Evolutionary conservation across 2,329 filamentous ascomycete genomes (phyloP).

Genomic region (Colletotrichum simmondsii): DNA sequence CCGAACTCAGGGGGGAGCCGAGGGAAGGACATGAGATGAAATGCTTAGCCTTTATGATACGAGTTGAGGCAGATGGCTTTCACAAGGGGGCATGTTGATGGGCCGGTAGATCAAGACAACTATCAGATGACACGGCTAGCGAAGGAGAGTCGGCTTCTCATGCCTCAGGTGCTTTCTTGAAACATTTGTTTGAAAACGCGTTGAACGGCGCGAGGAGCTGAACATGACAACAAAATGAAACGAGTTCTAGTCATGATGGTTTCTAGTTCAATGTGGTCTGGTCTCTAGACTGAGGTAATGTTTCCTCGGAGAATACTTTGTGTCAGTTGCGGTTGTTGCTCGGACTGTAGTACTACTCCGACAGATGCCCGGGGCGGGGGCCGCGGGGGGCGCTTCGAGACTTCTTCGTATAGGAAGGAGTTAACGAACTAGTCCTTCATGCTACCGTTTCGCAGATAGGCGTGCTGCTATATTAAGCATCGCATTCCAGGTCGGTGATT

Average conservation of each 20-base stretch:
- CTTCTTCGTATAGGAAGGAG: background rate
- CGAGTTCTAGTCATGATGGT: background rate
- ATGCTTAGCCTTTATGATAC: background rate
- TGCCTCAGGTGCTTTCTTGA: background rate
- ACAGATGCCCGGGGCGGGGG: background rate
- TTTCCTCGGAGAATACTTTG: background rate
- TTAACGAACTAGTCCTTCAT: background rate
- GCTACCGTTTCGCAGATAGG: background rate
- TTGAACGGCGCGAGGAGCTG: background rate
- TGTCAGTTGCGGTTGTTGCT: background rate
- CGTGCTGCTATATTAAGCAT: background rate
- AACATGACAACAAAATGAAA: background rate
- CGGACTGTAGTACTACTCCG: background rate
- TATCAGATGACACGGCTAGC: background rate
- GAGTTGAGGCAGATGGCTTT: background rate
- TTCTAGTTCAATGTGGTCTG: background rate
- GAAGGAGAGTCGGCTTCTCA: background rate
- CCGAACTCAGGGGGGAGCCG: background rate
- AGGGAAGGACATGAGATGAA: background rate
- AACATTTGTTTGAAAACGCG: background rate
- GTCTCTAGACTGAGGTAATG: background rate
- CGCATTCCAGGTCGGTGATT: background rate
- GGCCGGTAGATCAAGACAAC: background rate
- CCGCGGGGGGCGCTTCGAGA: background rate
- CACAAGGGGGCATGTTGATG: background rate